A percentile compares a stretch with the other conserved stretches of the same genome.
Evolutionary conservation across 1,284 basidiomycete species (phyloP).

Genomic region (Ustilago esculenta): DNA sequence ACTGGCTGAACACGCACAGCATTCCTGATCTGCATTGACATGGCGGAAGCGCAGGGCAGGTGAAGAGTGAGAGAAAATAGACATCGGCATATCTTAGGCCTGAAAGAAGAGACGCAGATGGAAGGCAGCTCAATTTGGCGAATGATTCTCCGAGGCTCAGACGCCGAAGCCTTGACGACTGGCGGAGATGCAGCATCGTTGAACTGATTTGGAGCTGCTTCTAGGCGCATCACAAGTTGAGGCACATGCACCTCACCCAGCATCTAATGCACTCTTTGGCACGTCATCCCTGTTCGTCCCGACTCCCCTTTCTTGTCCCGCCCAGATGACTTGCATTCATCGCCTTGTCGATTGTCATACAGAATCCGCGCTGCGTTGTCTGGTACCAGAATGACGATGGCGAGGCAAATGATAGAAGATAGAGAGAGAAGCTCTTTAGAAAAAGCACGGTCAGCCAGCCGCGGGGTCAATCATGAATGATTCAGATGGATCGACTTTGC

Average conservation of each 20-base stretch:
- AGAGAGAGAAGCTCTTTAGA: no score
- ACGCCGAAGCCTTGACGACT: neutral
- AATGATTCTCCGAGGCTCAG: neutral
- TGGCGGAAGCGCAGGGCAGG: neutral
- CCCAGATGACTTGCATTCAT: no score
- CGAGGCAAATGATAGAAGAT: no score
- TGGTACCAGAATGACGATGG: no score
- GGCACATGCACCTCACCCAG: neutral
- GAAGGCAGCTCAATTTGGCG: no score
- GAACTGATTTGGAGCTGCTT: neutral
- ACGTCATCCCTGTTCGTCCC: neutral
- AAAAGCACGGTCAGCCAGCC: no score
- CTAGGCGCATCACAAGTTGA: neutral
- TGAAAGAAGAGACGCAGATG: neutral
- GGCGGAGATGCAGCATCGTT: neutral
- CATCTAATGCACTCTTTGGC: neutral
- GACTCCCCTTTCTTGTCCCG: no score
- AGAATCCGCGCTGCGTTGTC: no score
- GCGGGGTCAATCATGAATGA: no score
- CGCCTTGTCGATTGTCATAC: no score
- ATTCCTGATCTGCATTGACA: constrained; percentile 4
- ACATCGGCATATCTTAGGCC: no score
- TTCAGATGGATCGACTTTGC: constrained; percentile 16
- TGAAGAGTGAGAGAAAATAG: neutral
- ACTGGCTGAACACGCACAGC: no score